A percentile compares a stretch with the other conserved stretches of the same genome.
Conservation (phyloP, 2,329 filamentous ascomycete genomes). For the Penicillium fuscoglaucum region DNA sequence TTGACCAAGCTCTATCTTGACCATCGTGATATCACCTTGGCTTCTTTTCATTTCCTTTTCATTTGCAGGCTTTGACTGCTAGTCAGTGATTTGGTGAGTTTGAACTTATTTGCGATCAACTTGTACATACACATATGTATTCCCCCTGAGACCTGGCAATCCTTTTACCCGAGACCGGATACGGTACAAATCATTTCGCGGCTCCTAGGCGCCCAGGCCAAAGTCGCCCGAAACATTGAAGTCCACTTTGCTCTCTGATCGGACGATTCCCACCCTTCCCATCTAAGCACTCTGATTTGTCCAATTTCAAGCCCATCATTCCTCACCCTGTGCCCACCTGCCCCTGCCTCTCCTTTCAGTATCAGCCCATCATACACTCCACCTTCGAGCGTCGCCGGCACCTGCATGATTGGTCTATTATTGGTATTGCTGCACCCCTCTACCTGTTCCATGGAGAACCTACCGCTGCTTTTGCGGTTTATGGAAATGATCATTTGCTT, state of each 20-base stretch:
- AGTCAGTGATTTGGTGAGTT: slow-evolving; percentile 13
- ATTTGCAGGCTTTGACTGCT: not conserved
- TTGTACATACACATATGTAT: not conserved
- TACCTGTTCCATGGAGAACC: slow-evolving; percentile 21
- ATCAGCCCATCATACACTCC: slow-evolving; percentile 35
- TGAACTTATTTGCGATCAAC: not conserved
- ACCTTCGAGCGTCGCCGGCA: slow-evolving; percentile 27
- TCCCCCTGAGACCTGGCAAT: not conserved
- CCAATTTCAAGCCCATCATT: slow-evolving; percentile 20
- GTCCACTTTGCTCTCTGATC: slow-evolving; percentile 22
- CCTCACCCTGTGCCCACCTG: slow-evolving; percentile 17
- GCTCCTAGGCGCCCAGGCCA: slow-evolving; percentile 14
- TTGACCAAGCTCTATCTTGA: slow-evolving; percentile 11
- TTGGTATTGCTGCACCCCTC: slow-evolving; percentile 17
- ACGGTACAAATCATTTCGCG: slow-evolving; percentile 16
- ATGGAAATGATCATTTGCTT: slow-evolving; percentile 8
- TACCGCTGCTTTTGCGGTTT: slow-evolving; percentile 13
- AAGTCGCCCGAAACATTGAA: not conserved
- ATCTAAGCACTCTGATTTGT: slow-evolving; percentile 20
- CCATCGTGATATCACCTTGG: slow-evolving; percentile 1
- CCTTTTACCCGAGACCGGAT: slow-evolving; percentile 20
- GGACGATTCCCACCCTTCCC: slow-evolving; percentile 20
- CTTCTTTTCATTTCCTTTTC: not conserved
- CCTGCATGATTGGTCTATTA: slow-evolving; percentile 34
- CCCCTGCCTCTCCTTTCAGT: slow-evolving; percentile 22